phyloP scores from a whole-genome alignment of 805 yeast species.

The Starmerella roubikii region DNA sequence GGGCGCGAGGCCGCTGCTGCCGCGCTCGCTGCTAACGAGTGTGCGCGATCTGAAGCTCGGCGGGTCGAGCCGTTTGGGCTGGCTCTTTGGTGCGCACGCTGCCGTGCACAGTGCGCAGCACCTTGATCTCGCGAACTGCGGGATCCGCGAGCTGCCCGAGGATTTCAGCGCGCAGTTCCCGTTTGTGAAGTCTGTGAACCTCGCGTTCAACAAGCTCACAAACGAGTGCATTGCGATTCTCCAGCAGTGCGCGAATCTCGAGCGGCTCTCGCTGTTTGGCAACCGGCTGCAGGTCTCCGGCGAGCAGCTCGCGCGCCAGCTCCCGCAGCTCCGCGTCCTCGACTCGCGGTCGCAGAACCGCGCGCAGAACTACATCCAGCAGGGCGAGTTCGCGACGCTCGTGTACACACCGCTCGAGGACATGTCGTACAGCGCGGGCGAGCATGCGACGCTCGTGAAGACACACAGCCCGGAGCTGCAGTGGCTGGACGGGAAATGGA shows the following conservation, averaged over 20 bases:
- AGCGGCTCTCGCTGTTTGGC: constrained; percentile 17
- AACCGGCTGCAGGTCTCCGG: constrained; percentile 10
- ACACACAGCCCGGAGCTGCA: constrained; percentile 6
- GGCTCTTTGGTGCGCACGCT: constrained; percentile 4
- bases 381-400: constrained; percentile 8
- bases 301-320: constrained; percentile 4
- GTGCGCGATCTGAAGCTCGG: constrained; percentile 13
- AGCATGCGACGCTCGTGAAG: not conserved
- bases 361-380: not conserved
- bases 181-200: constrained; percentile 14
- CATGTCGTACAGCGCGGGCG: not conserved
- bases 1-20: constrained; percentile 1
- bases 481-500: constrained; percentile 16
- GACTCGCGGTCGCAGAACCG: constrained; percentile 16
- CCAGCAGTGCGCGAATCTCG: constrained; percentile 11
- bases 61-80: constrained; percentile 5
- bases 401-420: constrained; percentile 8
- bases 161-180: constrained; percentile 17
- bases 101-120: constrained; percentile 18
- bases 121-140: constrained; percentile 13
- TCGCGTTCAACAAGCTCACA: constrained; percentile 18
- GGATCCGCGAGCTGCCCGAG: constrained; percentile 14
- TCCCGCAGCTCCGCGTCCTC: constrained; percentile 12
- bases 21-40: constrained; percentile 4
- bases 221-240: constrained; percentile 8